Base-by-base conservation (phyloP, 345 rosid genomes). In the Heritiera littoralis region DNA sequence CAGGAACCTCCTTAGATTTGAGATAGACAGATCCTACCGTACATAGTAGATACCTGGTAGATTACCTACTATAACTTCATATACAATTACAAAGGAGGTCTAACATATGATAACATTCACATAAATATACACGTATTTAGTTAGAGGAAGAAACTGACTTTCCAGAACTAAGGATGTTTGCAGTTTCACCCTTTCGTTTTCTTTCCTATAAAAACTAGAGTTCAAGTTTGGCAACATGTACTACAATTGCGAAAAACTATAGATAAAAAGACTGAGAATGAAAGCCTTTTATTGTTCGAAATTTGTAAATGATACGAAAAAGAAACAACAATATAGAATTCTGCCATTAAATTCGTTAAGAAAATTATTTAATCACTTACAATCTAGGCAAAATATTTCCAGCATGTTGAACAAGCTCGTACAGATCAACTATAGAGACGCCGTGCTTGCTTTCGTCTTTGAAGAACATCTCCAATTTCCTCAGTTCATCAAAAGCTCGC, bases 321-420 rank as follows among this genome's bases (percentile, higher is more conserved):
- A 55, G 28, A 8, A 66, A 66, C 48, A 40, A 46, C 10, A 3
- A 18, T n/a, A 18, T 12, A 55, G 14, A 51, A 65, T 13, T 15
- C 40, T 6, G 11, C n/a, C 18, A 60, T 3, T 41, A 40, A 48
- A 67, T n/a, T 12, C 41, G 41, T 12, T 6, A 64, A 66, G 0
- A n/a, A 59, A 59, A 64, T 54, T 23, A 76, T 56, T 10, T 6
- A 28, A 4, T 30, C 43, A 78, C 97, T 88, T 84, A 94, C 98
- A 89, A 84, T 81, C 97, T 86, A 76, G 98, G 98, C 79, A 94
- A 88, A 46, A 94, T 89, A 86, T 94, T 94, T 38, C 98, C 98
- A 63, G 98, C 98, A 78, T 94, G 97, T 82, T 94, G 98, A 80
- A 94, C 98, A 77, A 94, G 97, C 86, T 94, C 94, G 72, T 94